A percentile compares a stretch with the other conserved stretches of the same genome.
These are phyloP conservation scores for Candida nitratophila DNA, from an alignment of 805 yeast species.

Conservation along the genomic window DNA sequence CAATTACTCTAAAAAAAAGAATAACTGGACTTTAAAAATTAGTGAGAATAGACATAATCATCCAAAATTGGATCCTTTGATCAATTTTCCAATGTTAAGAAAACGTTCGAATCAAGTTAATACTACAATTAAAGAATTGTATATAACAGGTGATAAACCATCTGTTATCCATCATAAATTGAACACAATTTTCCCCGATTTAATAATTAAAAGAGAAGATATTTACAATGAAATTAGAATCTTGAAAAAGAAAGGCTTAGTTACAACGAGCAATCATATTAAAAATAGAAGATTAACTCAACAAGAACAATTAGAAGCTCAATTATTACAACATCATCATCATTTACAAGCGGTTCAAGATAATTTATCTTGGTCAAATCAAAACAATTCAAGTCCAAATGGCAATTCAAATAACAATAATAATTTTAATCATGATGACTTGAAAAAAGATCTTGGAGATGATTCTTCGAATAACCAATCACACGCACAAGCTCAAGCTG, in stretches of 20 bases:
- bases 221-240: conserved; percentile 52
- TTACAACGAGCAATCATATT: conserved; percentile 21
- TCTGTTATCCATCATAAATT: conserved; percentile 45
- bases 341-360: conserved; percentile 10
- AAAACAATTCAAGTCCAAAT: conserved; percentile 2
- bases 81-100: conserved; percentile 50
- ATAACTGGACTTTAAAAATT: conserved; percentile 45
- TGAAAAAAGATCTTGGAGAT: too few species aligned
- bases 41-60: conserved; percentile 54
- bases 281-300: conserved; percentile 19
- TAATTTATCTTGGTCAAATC: conserved; percentile 15
- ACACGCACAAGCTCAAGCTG: conserved; percentile 10
- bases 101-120: conserved; percentile 47
- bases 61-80: conserved; percentile 48
- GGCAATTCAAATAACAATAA: neutral
- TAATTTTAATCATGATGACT: conserved; percentile 7
- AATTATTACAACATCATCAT: neutral
- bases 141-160: conserved; percentile 50
- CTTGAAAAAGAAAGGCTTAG: conserved; percentile 39
- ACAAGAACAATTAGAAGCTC: conserved; percentile 9
- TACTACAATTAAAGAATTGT: conserved; percentile 42
- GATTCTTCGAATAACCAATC: conserved; percentile 2
- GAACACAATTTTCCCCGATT: conserved; percentile 44
- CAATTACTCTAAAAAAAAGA: conserved; percentile 39
- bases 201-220: conserved; percentile 49